Evolutionary conservation across 805 yeast genomes (phyloP).

Genomic region (Candida ipomoeae): DNA sequence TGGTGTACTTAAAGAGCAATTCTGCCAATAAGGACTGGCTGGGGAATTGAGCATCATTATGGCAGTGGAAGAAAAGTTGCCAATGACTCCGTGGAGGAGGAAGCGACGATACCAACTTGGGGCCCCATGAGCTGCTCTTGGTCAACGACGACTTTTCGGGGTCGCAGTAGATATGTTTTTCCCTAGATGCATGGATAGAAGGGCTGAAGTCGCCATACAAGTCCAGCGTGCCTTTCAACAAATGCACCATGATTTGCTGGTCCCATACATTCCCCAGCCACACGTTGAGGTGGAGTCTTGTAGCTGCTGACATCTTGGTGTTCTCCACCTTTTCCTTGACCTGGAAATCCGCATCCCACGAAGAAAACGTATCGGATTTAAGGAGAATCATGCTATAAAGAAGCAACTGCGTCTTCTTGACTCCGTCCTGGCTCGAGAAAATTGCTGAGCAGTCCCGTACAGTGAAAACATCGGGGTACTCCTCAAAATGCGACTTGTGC

Average conservation of each 20-base stretch:
- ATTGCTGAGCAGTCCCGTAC: constrained; percentile 11
- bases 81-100: constrained; percentile 51
- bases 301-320: constrained; percentile 76
- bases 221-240: constrained; percentile 8
- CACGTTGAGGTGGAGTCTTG: constrained; percentile 49
- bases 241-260: constrained; percentile 40
- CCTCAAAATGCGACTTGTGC: background rate
- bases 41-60: constrained; percentile 57
- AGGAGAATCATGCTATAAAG: constrained; percentile 8
- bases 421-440: constrained; percentile 10
- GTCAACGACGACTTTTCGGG: constrained; percentile 14
- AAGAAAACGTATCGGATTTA: constrained; percentile 10
- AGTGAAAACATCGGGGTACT: constrained; percentile 10
- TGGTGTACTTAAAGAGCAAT: constrained; percentile 30
- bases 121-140: background rate
- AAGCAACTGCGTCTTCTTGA: constrained; percentile 19
- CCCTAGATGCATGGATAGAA: constrained; percentile 2
- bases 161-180: constrained; percentile 10
- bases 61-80: constrained; percentile 55
- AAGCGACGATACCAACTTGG: constrained; percentile 16
- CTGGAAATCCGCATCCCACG: constrained; percentile 65
- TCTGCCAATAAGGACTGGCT: constrained; percentile 33
- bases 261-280: constrained; percentile 88
- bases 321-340: constrained; percentile 80
- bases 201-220: constrained; percentile 7